phyloP scores from a whole-genome alignment of 2,329 filamentous ascomycete genomes.

The Ciborinia camelliae region DNA sequence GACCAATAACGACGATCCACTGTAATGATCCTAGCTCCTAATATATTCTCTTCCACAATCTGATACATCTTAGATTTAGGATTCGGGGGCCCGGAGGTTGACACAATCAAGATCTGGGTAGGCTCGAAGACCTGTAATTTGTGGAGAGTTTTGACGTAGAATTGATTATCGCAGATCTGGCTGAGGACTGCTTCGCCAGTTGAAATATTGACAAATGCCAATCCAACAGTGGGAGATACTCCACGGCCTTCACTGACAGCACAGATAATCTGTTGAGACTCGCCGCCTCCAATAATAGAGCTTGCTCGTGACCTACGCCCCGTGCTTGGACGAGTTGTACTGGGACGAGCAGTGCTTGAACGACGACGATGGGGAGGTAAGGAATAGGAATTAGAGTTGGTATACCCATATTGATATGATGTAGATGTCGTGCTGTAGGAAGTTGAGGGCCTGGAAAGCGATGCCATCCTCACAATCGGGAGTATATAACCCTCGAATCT shows the following conservation, averaged over 20 bases:
- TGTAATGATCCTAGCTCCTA: constrained; percentile 57
- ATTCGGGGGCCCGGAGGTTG: constrained; percentile 61
- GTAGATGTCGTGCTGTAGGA: constrained; percentile 31
- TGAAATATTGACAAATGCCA: constrained; percentile 83
- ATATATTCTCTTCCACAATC: constrained; percentile 69
- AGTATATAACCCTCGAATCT: not conserved
- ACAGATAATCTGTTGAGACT: constrained; percentile 74
- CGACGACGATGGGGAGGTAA: constrained; percentile 23
- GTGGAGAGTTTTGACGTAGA: constrained; percentile 82
- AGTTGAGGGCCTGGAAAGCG: constrained; percentile 28
- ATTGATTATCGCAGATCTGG: constrained; percentile 90
- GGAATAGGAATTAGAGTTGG: constrained; percentile 33
- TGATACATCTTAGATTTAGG: constrained; percentile 69
- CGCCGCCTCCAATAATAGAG: constrained; percentile 42
- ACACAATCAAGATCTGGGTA: constrained; percentile 73
- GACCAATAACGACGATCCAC: constrained; percentile 82
- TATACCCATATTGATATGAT: constrained; percentile 32
- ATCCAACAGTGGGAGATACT: constrained; percentile 75
- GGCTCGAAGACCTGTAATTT: constrained; percentile 81
- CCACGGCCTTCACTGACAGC: constrained; percentile 86
- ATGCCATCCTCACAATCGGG: constrained; percentile 20
- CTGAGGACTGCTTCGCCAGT: constrained; percentile 82
- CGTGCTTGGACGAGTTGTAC: constrained; percentile 35
- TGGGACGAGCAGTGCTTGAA: constrained; percentile 31
- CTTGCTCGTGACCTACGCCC: constrained; percentile 33